These are phyloP conservation scores for Amanita muscaria DNA, from an alignment of 768 basidiomycete genomes.

Conservation along the genomic window DNA sequence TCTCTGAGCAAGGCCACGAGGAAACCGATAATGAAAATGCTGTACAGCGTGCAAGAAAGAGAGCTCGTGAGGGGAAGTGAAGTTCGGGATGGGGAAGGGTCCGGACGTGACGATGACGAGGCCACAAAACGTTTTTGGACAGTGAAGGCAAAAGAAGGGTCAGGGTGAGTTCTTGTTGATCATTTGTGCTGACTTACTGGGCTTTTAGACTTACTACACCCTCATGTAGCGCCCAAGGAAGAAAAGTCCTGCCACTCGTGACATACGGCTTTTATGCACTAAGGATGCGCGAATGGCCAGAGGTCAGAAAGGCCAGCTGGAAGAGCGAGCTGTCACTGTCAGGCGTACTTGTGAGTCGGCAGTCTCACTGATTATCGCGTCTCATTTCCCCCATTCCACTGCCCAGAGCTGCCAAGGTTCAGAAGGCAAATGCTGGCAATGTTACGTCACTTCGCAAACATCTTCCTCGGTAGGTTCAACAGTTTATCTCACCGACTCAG, in stretches of 20 bases:
- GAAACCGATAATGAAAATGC: too few relatives aligned
- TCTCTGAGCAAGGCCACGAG: too few relatives aligned
- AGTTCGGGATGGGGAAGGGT: too few relatives aligned
- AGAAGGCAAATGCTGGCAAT: slow-evolving; percentile 9
- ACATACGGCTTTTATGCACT: slow-evolving; percentile 11
- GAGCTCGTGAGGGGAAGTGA: too few relatives aligned
- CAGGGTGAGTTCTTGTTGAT: background rate
- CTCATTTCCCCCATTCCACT: background rate
- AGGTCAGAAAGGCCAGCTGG: slow-evolving; percentile 4
- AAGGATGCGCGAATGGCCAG: slow-evolving; percentile 6
- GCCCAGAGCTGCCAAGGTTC: background rate
- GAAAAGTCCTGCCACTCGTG: slow-evolving; percentile 9
- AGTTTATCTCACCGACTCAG: too few relatives aligned
- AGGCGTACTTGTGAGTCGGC: slow-evolving; percentile 7
- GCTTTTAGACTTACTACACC: too few relatives aligned
- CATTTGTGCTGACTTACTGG: background rate
- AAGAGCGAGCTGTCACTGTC: slow-evolving; percentile 2
- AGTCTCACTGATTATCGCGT: too few relatives aligned
- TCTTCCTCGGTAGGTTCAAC: too few relatives aligned
- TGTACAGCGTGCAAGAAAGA: too few relatives aligned
- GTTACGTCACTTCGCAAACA: slow-evolving; percentile 9
- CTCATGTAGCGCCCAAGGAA: too few relatives aligned
- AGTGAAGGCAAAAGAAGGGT: background rate
- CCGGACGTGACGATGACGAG: too few relatives aligned
- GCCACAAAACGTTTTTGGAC: too few relatives aligned